A percentile compares a stretch with the other conserved stretches of the same genome.
These are phyloP conservation scores for Colletotrichum zoysiae DNA, from an alignment of 2,329 filamentous ascomycete species.

Conservation along the genomic window DNA sequence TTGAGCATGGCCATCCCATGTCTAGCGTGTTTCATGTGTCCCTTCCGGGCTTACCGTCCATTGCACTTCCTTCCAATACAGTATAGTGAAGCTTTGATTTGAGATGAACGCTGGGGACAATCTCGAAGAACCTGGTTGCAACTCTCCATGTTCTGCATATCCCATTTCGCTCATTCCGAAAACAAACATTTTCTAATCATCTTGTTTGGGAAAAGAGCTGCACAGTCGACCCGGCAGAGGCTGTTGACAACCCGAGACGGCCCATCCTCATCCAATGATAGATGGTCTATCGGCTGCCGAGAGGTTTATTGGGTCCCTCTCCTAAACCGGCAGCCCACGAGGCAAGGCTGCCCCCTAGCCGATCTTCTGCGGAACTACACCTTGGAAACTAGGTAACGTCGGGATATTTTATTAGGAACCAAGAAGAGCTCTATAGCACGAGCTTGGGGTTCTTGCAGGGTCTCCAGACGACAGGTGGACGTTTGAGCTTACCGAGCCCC, in stretches of 20 bases:
- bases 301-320: constrained; percentile 27
- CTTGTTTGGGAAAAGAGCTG: constrained; percentile 38
- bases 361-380: constrained; percentile 25
- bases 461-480: constrained; percentile 10
- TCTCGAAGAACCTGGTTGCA: constrained; percentile 40
- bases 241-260: constrained; percentile 20
- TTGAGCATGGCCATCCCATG: constrained; percentile 31
- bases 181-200: constrained; percentile 37
- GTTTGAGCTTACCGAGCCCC: constrained; percentile 27
- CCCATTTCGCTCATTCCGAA: constrained; percentile 42
- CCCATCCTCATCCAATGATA: constrained; percentile 36
- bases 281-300: constrained; percentile 20
- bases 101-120: constrained; percentile 43
- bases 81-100: constrained; percentile 42
- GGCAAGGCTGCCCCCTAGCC: constrained; percentile 29
- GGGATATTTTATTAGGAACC: constrained; percentile 33
- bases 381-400: constrained; percentile 25
- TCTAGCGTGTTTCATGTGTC: constrained; percentile 43
- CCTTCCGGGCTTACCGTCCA: constrained; percentile 36
- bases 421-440: constrained; percentile 11
- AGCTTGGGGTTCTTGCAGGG: constrained; percentile 26
- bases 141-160: constrained; percentile 41
- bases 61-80: constrained; percentile 20
- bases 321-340: neutral
- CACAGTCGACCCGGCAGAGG: constrained; percentile 29